phyloP scores from a whole-genome alignment of 2,329 filamentous ascomycete genomes.

The Penicillium janthinellum region DNA sequence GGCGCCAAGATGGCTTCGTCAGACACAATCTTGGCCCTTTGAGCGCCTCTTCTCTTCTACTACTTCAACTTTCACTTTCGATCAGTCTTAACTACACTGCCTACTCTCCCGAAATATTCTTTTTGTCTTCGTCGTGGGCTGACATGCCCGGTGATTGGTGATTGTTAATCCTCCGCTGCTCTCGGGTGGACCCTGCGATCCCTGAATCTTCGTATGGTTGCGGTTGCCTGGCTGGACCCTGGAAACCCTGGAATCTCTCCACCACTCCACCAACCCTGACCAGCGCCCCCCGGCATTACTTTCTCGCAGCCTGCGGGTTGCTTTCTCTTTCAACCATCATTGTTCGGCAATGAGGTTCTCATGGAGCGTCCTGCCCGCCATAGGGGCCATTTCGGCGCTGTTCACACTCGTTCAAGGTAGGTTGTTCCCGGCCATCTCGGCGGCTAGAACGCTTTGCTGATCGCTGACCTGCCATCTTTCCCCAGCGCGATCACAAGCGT shows the following conservation, averaged over 20 bases:
- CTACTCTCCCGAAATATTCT: too few species aligned
- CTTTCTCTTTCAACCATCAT: background rate
- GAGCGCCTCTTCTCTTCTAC: background rate
- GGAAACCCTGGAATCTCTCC: constrained; percentile 17
- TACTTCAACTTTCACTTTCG: background rate
- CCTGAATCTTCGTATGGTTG: constrained; percentile 12
- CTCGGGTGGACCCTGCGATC: constrained; percentile 15
- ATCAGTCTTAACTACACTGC: background rate
- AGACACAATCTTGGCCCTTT: background rate
- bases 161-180: constrained; percentile 4
- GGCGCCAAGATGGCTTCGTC: background rate
- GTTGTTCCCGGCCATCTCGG: background rate
- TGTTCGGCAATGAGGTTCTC: constrained; percentile 24
- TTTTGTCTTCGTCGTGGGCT: too few species aligned
- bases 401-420: constrained; percentile 22
- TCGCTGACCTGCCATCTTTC: constrained; percentile 1
- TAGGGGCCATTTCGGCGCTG: constrained; percentile 20
- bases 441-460: background rate
- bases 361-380: constrained; percentile 16
- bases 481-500: constrained; percentile 68
- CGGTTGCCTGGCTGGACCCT: constrained; percentile 14
- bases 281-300: background rate
- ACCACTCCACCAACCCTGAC: constrained; percentile 10
- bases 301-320: background rate
- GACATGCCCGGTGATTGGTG: background rate